Base-by-base conservation (phyloP, 371 early-diverging fungal genomes). In the Apophysomyces variabilis region DNA sequence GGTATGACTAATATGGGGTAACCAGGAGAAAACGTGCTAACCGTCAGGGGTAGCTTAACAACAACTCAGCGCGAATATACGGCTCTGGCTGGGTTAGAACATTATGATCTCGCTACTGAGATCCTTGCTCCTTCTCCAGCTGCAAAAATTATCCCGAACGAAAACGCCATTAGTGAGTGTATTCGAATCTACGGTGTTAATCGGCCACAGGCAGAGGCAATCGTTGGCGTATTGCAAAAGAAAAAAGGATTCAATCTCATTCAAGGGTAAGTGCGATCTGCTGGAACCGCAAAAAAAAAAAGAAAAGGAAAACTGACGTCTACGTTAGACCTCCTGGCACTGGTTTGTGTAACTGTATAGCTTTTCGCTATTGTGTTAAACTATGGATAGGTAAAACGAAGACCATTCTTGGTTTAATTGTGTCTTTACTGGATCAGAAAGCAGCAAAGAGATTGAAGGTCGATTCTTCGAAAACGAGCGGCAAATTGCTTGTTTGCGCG, bases 401-500 rank as follows among this genome's bases (percentile, higher is more conserved):
- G 72, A 96, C 96, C 0, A 95, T 96, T 76, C 76, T 96, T 35
- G 92, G 91, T 0, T 75, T 97, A 12, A 82, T 95, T 37, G 93
- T 92, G 0, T 85, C 92, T 3, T 72, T 95, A 1, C 68, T 94
- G 7, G 76, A 82, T n/a, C 76, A 85, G 35, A 75, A 79, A 21
- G 38, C 67, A 47, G 64, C 37, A 11, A 66, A 65, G n/a, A 50
- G n/a, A 44, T 60, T 26, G 12, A 44, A 38, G 5, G 37, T 56
- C 4, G 58, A 44, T 12, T n/a, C 54, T 7, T 9, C 18, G 0
- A 9, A 50, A 9, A 35, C 59, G 6, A 18, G 66, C 62, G 57
- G 84, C 36, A 87, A 90, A 62, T 76, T 99, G 11, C 75, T 99
- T 1, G 90, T 97, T 7, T 97, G 98, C 71, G 98, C 99, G 5